phyloP scores from a whole-genome alignment of 805 yeast species.

The Wickerhamiella hasegawae region DNA sequence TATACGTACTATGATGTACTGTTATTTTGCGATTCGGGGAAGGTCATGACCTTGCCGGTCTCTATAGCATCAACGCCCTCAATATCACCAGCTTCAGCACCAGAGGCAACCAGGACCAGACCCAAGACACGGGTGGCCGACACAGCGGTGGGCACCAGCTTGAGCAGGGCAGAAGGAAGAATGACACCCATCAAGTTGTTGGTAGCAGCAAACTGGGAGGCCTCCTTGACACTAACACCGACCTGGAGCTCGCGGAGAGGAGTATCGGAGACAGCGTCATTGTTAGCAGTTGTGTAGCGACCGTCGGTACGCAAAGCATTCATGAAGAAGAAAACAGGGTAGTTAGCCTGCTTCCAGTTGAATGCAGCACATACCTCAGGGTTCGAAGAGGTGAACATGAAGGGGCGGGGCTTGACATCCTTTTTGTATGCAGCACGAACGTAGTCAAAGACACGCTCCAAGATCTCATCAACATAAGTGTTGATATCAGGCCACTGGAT shows the following conservation, averaged over 20 bases:
- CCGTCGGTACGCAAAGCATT: constrained; percentile 24
- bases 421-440: constrained; percentile 30
- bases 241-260: constrained; percentile 14
- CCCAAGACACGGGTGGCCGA: constrained; percentile 69
- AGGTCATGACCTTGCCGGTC: constrained; percentile 45
- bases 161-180: constrained; percentile 52
- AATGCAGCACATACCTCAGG: constrained; percentile 82
- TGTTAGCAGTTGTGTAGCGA: constrained; percentile 15
- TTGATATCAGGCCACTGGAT: constrained; percentile 36
- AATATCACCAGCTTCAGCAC: constrained; percentile 9
- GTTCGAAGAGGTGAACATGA: constrained; percentile 74
- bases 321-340: constrained; percentile 79
- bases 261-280: constrained; percentile 17
- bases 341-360: constrained; percentile 98
- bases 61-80: constrained; percentile 48
- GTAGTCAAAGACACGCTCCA: constrained; percentile 61
- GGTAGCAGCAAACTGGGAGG: constrained; percentile 58
- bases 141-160: constrained; percentile 58
- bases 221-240: constrained; percentile 58
- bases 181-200: constrained; percentile 80
- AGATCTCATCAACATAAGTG: constrained; percentile 55
- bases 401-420: constrained; percentile 30
- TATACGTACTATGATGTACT: too few species aligned
- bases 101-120: constrained; percentile 54
- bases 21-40: too few species aligned